These are phyloP conservation scores for Aspergillus transmontanensis DNA, from an alignment of 2,329 filamentous ascomycete species.

Conservation along the genomic window DNA sequence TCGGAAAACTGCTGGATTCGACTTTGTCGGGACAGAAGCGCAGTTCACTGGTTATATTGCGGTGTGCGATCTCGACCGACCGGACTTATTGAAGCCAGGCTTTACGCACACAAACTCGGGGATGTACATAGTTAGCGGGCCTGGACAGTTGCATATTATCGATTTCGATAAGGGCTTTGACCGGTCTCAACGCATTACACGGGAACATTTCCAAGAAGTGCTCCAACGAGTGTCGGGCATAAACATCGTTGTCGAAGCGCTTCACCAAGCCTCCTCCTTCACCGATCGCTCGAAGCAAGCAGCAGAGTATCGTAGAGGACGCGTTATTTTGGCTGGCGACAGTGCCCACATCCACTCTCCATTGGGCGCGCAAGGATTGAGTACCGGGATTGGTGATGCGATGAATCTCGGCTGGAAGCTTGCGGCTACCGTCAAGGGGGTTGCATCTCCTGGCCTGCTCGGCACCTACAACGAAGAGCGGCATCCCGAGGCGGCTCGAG, in stretches of 20 bases:
- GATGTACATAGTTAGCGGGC: neutral
- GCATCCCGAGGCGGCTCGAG: neutral
- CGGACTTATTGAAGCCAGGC: neutral
- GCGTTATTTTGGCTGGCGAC: slow-evolving; percentile 46
- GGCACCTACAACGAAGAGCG: neutral
- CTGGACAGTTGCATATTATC: neutral
- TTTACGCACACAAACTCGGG: neutral
- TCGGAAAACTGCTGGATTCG: neutral
- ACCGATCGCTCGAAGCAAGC: neutral
- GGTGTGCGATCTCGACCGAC: neutral
- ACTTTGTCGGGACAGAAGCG: neutral
- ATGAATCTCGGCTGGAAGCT: slow-evolving; percentile 59
- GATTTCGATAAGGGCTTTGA: neutral
- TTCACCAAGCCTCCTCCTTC: neutral
- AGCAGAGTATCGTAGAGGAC: slow-evolving; percentile 10
- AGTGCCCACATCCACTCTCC: slow-evolving; percentile 58
- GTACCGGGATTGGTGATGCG: slow-evolving; percentile 55
- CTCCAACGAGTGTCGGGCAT: neutral
- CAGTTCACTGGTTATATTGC: neutral
- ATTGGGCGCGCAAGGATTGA: slow-evolving; percentile 58
- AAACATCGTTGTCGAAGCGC: neutral
- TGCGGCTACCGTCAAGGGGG: slow-evolving; percentile 39
- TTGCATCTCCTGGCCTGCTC: neutral
- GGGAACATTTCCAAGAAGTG: neutral
- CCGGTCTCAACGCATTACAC: neutral